Evolutionary conservation across 2,329 filamentous ascomycete genomes (phyloP).

Genomic region (Cercospora nicotianae): DNA sequence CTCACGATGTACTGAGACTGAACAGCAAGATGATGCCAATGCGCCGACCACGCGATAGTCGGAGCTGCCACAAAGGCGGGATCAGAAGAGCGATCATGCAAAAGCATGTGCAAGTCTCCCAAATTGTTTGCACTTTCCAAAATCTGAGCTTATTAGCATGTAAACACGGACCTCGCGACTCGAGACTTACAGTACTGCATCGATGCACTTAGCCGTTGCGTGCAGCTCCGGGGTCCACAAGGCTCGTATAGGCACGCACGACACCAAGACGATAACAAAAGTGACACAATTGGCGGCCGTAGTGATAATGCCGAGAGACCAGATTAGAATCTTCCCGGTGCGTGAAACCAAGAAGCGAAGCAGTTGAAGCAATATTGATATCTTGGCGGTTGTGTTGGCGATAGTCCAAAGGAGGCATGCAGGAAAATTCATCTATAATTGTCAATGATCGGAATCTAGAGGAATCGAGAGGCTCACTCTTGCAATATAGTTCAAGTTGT

Average conservation of each 20-base stretch:
- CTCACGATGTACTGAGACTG: background rate
- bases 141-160: background rate
- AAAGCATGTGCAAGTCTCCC: background rate
- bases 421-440: background rate
- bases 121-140: background rate
- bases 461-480: background rate
- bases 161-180: background rate
- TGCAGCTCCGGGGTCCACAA: background rate
- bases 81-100: background rate
- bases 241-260: background rate
- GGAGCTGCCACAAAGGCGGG: background rate
- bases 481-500: background rate
- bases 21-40: background rate
- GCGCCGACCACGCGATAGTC: background rate
- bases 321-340: background rate
- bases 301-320: background rate
- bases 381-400: background rate
- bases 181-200: background rate
- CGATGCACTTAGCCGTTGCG: background rate
- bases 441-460: background rate
- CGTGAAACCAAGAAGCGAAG: background rate
- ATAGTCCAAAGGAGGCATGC: background rate
- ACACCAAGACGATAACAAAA: background rate
- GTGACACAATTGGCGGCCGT: background rate
- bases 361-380: background rate